Conservation (phyloP, 371 early-diverging fungal genomes). For the Amoeboaphelidium protococcarum region DNA sequence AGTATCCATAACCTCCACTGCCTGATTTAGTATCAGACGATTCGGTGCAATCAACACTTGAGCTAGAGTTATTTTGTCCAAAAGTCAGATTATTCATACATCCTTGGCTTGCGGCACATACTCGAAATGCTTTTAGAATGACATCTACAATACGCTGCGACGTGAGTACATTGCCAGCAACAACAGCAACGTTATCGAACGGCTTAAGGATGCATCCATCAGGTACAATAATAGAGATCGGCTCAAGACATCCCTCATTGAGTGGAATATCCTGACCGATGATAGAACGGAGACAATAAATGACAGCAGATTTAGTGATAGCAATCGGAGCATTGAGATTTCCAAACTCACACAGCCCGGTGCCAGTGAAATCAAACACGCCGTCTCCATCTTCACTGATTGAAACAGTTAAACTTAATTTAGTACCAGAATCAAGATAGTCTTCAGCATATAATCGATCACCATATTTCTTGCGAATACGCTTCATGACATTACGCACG, state of each 20-base stretch:
- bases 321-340: conserved; percentile 23
- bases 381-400: conserved; percentile 47
- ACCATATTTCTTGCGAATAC: conserved; percentile 11
- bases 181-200: conserved; percentile 43
- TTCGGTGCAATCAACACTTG: no score
- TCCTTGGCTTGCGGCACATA: conserved; percentile 79
- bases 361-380: conserved; percentile 72
- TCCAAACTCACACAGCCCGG: conserved; percentile 28
- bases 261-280: conserved; percentile 68
- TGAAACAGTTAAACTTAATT: conserved; percentile 38
- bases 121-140: conserved; percentile 59
- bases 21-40: no score
- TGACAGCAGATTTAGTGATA: conserved; percentile 61
- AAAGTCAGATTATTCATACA: conserved; percentile 75
- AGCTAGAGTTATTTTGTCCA: conserved; percentile 24
- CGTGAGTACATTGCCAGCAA: conserved; percentile 88
- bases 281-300: conserved; percentile 75
- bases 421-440: conserved; percentile 80
- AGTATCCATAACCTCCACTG: conserved; percentile 79
- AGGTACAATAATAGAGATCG: conserved; percentile 45
- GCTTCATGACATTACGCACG: conserved; percentile 40
- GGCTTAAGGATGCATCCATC: conserved; percentile 14
- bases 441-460: conserved; percentile 32
- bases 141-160: conserved; percentile 81
- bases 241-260: conserved; percentile 64